phyloP scores from a whole-genome alignment of 2,329 filamentous ascomycete genomes.

The Epicoccum sorghinum region DNA sequence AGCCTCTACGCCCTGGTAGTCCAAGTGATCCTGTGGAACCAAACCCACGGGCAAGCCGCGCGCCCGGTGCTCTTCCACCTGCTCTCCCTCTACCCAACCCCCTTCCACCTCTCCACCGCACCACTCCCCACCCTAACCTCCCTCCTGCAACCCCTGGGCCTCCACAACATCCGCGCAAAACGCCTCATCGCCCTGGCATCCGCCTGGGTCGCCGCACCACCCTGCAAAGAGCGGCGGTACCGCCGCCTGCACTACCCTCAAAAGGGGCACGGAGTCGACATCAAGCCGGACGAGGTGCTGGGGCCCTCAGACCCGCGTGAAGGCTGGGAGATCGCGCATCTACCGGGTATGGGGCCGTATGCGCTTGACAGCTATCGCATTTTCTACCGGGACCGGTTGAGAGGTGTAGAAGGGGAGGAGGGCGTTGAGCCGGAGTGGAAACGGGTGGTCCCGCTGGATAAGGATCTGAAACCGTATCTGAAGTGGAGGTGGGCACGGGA shows the following conservation, averaged over 20 bases:
- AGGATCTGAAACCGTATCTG: slow-evolving; percentile 85
- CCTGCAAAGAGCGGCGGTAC: slow-evolving; percentile 63
- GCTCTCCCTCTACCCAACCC: slow-evolving; percentile 71
- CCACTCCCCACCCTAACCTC: slow-evolving; percentile 22
- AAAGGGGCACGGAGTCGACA: slow-evolving; percentile 40
- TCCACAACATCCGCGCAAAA: slow-evolving; percentile 59
- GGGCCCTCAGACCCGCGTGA: slow-evolving; percentile 48
- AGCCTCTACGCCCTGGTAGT: slow-evolving; percentile 82
- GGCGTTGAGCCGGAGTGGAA: slow-evolving; percentile 81
- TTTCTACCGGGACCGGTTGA: slow-evolving; percentile 81
- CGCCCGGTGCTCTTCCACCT: slow-evolving; percentile 77
- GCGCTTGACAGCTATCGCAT: slow-evolving; percentile 91
- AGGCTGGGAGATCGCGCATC: slow-evolving; percentile 83
- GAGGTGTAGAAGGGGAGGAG: slow-evolving; percentile 63
- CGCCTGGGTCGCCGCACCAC: slow-evolving; percentile 69
- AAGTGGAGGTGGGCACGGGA: slow-evolving; percentile 84
- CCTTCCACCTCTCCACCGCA: slow-evolving; percentile 61
- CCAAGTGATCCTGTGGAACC: slow-evolving; percentile 83
- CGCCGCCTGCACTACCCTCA: slow-evolving; percentile 56
- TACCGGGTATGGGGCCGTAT: slow-evolving; percentile 76
- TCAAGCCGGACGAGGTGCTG: slow-evolving; percentile 51
- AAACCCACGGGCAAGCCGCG: slow-evolving; percentile 74
- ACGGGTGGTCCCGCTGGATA: slow-evolving; percentile 80
- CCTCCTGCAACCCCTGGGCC: slow-evolving; percentile 34
- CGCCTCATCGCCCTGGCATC: slow-evolving; percentile 74